Conservation (phyloP, 176 grass and related monocot species). For the Bothriochloa decipiens region DNA sequence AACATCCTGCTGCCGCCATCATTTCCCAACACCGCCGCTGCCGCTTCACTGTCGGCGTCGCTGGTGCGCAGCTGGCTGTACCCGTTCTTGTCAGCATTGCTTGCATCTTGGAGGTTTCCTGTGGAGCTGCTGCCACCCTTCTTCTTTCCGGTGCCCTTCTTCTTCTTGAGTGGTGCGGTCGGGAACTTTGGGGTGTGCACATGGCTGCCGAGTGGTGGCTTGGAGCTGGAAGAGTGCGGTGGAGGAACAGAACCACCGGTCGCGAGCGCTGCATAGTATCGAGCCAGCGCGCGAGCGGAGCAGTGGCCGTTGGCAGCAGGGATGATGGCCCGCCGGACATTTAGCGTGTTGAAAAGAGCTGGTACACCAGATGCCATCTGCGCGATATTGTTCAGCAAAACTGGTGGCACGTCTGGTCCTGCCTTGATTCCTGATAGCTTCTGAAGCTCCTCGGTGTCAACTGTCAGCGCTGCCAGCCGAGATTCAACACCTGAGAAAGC, state of each 20-base stretch:
- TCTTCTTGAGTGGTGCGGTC: constrained; percentile 50
- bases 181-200: constrained; percentile 61
- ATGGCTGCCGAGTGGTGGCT: constrained; percentile 72
- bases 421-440: constrained; percentile 53
- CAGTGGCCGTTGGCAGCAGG: constrained; percentile 93
- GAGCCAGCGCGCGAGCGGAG: constrained; percentile 86
- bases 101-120: neutral
- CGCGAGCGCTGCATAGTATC: constrained; percentile 78
- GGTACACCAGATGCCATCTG: constrained; percentile 72
- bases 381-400: constrained; percentile 44
- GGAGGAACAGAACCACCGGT: constrained; percentile 64
- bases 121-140: constrained; percentile 1
- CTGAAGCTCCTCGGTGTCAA: constrained; percentile 78
- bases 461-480: constrained; percentile 70
- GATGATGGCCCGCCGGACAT: constrained; percentile 79
- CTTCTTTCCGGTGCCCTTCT: constrained; percentile 45
- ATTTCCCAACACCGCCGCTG: neutral
- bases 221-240: constrained; percentile 56
- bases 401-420: constrained; percentile 39
- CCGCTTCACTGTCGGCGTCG: constrained; percentile 22
- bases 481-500: constrained; percentile 71
- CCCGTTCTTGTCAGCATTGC: constrained; percentile 29
- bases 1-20: constrained; percentile 40
- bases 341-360: constrained; percentile 80
- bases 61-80: constrained; percentile 51